Conservation (phyloP, 148 eudicot species). For the Mesembryanthemum crystallinum region DNA sequence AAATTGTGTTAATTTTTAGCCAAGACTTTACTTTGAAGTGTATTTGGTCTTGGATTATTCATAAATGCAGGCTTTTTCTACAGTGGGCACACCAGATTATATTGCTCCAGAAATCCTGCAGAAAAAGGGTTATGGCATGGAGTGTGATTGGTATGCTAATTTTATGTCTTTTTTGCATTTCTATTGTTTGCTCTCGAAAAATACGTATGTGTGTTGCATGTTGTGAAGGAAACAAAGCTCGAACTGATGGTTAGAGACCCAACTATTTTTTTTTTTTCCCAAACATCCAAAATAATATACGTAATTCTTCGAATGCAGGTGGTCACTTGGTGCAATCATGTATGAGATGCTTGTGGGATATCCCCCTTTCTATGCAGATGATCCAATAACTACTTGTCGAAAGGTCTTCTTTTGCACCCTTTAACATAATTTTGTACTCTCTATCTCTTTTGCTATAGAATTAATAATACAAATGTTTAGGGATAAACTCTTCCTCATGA, state of each 20-base stretch:
- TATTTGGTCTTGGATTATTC: not conserved
- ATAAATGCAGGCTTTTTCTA: conserved; percentile 59
- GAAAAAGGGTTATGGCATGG: conserved; percentile 62
- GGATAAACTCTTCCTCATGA: too few species aligned
- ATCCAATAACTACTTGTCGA: conserved; percentile 64
- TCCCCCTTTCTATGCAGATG: conserved; percentile 74
- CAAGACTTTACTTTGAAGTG: not conserved
- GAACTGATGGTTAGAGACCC: too few species aligned
- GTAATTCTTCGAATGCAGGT: conserved; percentile 36
- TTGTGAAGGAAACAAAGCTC: too few species aligned
- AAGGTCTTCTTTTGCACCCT: conserved; percentile 38
- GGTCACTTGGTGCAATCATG: conserved; percentile 82
- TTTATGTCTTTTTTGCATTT: not conserved
- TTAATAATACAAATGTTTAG: too few species aligned
- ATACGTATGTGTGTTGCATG: too few species aligned
- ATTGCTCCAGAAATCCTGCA: conserved; percentile 68
- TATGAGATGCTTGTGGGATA: conserved; percentile 82
- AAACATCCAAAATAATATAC: too few species aligned
- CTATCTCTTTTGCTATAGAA: not conserved
- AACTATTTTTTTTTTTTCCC: too few species aligned
- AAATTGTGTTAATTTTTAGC: too few species aligned
- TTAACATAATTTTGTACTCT: not conserved
- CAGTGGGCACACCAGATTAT: conserved; percentile 78
- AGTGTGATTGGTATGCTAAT: conserved; percentile 68
- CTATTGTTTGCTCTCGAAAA: too few species aligned